These are phyloP conservation scores for Fusarium drepaniforme DNA, from an alignment of 2,329 filamentous ascomycete genomes.

Conservation along the genomic window DNA sequence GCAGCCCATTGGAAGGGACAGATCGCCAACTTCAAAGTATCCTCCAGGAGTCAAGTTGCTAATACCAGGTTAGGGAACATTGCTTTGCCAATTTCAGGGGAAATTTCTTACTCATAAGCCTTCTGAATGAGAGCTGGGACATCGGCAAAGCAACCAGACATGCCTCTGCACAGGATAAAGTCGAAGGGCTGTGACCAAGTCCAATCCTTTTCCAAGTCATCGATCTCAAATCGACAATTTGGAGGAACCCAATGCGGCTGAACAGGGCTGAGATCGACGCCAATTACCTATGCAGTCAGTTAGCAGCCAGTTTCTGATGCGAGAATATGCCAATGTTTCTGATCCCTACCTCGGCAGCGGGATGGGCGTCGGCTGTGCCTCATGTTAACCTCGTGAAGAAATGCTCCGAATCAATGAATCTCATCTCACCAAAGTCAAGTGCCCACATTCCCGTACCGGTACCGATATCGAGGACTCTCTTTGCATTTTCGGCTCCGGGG, in stretches of 20 bases:
- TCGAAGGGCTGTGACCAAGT: constrained; percentile 39
- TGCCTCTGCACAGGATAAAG: constrained; percentile 39
- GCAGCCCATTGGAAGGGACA: constrained; percentile 23
- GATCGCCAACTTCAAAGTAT: constrained; percentile 41
- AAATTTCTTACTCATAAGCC: constrained; percentile 33
- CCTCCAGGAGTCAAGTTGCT: constrained; percentile 39
- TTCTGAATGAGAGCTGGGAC: constrained; percentile 35
- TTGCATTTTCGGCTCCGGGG: constrained; percentile 24
- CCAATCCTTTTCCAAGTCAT: constrained; percentile 43
- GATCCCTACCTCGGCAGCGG: constrained; percentile 18
- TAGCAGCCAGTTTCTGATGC: not conserved
- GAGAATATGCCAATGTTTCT: not conserved
- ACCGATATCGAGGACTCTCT: constrained; percentile 42
- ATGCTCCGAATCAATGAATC: not conserved
- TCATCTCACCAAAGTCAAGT: constrained; percentile 38
- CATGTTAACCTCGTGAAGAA: not conserved
- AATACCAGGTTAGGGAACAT: not conserved
- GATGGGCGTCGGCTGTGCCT: constrained; percentile 25
- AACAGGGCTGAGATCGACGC: constrained; percentile 37
- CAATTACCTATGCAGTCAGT: constrained; percentile 23
- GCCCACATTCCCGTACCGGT: constrained; percentile 45
- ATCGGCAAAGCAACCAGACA: constrained; percentile 36
- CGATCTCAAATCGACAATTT: constrained; percentile 41
- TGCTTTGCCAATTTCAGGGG: rapidly evolving
- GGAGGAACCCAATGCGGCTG: constrained; percentile 36